Percentiles rank a stretch among this genome's conserved stretches.
Evolutionary conservation across 164 flowering plant genomes (phyloP).

Genomic region (Umbellularia californica): DNA sequence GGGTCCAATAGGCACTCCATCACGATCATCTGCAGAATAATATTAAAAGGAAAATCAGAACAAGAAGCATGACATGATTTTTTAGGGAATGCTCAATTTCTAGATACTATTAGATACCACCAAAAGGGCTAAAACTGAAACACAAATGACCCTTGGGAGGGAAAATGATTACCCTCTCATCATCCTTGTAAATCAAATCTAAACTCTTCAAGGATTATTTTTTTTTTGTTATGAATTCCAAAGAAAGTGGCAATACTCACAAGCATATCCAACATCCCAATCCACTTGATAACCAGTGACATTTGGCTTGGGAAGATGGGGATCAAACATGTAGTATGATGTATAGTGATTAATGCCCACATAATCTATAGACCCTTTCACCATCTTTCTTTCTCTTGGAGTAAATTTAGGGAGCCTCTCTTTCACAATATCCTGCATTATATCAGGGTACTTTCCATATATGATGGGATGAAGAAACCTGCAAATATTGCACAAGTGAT

Average conservation of each 20-base stretch:
- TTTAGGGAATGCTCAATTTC: too few species aligned
- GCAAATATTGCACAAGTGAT: neutral
- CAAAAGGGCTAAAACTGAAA: too few species aligned
- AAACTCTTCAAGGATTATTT: too few species aligned
- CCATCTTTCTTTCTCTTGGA: conserved; percentile 9
- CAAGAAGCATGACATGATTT: too few species aligned
- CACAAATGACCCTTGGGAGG: too few species aligned
- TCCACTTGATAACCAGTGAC: conserved; percentile 15
- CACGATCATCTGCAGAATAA: conserved; percentile 11
- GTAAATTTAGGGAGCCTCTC: conserved; percentile 21
- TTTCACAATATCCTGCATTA: conserved; percentile 16
- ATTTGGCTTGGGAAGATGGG: neutral
- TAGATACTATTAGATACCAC: too few species aligned
- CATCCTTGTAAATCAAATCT: too few species aligned
- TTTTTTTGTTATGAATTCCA: too few species aligned
- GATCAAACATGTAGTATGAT: conserved; percentile 20
- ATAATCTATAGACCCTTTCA: conserved; percentile 22
- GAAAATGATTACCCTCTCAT: too few species aligned
- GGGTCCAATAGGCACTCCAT: conserved; percentile 24
- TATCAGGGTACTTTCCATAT: conserved; percentile 13
- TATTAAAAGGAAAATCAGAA: neutral
- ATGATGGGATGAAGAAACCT: conserved; percentile 23
- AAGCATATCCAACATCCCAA: conserved; percentile 25
- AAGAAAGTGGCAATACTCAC: conserved; percentile 5
- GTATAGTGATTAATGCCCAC: conserved; percentile 23